Percentiles rank a stretch among this genome's conserved stretches.
Evolutionary conservation across 2,329 filamentous ascomycete genomes (phyloP).

Genomic region (Arthroderma uncinatum): DNA sequence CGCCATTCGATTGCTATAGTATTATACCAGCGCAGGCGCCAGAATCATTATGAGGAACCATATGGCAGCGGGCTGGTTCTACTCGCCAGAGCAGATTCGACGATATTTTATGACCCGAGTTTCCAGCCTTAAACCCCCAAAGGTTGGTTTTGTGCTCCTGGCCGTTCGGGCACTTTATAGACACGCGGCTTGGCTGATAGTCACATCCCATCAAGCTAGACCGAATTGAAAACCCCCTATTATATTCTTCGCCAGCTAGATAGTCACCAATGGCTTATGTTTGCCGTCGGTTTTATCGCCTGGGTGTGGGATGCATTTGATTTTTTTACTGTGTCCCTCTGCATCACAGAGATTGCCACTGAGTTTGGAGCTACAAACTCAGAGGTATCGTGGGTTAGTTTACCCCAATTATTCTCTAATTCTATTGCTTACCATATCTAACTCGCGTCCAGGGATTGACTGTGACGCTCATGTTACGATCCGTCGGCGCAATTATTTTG

Average conservation of each 20-base stretch:
- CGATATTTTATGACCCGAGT: conserved; percentile 26
- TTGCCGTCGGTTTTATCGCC: conserved; percentile 38
- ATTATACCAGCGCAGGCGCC: neutral
- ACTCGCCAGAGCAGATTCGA: conserved; percentile 24
- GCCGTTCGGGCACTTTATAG: neutral
- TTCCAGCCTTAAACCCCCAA: conserved; percentile 26
- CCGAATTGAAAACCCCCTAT: conserved; percentile 37
- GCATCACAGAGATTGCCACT: conserved; percentile 43
- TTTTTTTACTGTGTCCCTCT: conserved; percentile 52
- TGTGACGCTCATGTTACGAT: conserved; percentile 50
- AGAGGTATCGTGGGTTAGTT: conserved; percentile 48
- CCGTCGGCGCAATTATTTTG: conserved; percentile 48
- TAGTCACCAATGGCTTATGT: conserved; percentile 47
- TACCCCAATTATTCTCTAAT: conserved; percentile 22
- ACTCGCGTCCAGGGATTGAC: conserved; percentile 27
- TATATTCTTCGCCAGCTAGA: conserved; percentile 42
- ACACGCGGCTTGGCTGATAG: neutral
- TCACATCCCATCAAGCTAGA: neutral
- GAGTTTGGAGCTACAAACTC: conserved; percentile 44
- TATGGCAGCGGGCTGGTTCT: conserved; percentile 25
- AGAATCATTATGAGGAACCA: conserved; percentile 21
- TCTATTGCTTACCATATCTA: conserved; percentile 15
- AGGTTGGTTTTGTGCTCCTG: conserved; percentile 8
- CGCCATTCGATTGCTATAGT: neutral
- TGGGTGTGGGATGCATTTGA: conserved; percentile 51